Base-by-base conservation (phyloP, 192 early-diverging fungal genomes). In the Physocladia obscura region DNA sequence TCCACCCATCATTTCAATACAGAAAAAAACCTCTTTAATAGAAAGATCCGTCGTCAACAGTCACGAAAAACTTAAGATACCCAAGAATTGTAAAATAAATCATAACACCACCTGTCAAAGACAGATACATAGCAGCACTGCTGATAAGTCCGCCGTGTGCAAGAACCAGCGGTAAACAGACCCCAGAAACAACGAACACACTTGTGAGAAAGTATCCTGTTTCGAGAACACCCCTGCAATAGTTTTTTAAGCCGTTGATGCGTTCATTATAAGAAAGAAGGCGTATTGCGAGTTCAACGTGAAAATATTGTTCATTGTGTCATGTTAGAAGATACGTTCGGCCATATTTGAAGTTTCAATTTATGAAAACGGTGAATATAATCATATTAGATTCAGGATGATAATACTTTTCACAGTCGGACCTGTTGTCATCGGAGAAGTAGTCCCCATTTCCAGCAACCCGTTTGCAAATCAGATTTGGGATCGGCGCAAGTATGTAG, bases 171-270 rank as follows among this genome's bases (percentile, higher is more conserved):
- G n/a, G n/a, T n/a, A 72, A 76, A 91, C 89, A 90, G 55, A 97
- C 89, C 32, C 94, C 96, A 24, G 94, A 94, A 2, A 97, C 88
- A 51, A 97, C 88, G 69, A 98, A 89, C 54, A 97, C 87, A 38
- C 88, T 85, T 21, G 96, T 98, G 34, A 98, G 74, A 67, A 98
- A 98, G 62, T 84, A 84, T 24, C 85, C 85, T 4, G 80, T 78
- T 55, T 87, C 85, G 24, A 82, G 50, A 27, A 87, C 58, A 2
- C 85, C 85, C 49, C 78, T 82, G 49, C 30, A 58, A 70, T 57
- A 24, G 30, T 48, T 38, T 51, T 89, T 84, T 37, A 91, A 37
- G 34, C 89, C 63, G 87, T n/a, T n/a, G n/a, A n/a, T n/a, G n/a
- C n/a, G n/a, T n/a, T n/a, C n/a, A n/a, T n/a, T n/a, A n/a, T n/a